These are phyloP conservation scores for Dioscorea dumetorum DNA, from an alignment of 106 monocot species.

Conservation along the genomic window DNA sequence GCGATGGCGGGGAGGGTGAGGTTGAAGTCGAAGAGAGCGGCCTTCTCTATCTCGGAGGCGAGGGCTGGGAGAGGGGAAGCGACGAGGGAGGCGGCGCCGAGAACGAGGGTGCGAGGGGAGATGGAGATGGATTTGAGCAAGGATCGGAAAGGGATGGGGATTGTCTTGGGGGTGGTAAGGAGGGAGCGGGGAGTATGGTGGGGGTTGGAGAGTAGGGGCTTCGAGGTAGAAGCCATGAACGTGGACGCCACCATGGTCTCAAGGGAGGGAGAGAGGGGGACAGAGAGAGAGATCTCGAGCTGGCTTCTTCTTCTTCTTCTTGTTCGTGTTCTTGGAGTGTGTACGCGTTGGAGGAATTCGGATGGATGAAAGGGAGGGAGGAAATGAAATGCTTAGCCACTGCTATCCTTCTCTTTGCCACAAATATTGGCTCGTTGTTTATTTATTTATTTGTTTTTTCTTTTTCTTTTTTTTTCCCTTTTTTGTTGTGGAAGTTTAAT, in stretches of 20 bases:
- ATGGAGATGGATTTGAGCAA: background rate
- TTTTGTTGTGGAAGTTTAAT: too few species aligned
- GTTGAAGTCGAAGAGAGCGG: constrained; percentile 95
- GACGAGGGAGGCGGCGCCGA: constrained; percentile 10
- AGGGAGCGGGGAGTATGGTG: background rate
- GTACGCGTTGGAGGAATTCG: background rate
- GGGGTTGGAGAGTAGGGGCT: constrained; percentile 10
- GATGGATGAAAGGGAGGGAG: background rate
- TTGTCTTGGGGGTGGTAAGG: background rate
- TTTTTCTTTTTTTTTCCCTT: too few species aligned
- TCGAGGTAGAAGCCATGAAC: constrained; percentile 42
- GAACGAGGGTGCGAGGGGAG: background rate
- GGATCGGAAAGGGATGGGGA: background rate
- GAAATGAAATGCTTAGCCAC: background rate
- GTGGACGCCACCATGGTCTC: constrained; percentile 30
- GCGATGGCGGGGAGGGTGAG: constrained; percentile 87
- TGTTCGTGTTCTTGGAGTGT: too few species aligned
- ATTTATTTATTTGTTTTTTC: too few species aligned
- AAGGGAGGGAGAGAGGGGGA: too few species aligned
- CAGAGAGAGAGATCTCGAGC: background rate
- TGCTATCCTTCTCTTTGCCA: constrained; percentile 9
- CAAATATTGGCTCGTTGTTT: background rate
- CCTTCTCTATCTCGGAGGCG: constrained; percentile 85
- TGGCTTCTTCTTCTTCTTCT: too few species aligned
- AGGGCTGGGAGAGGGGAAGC: constrained; percentile 47